Percentiles rank a stretch among this genome's conserved stretches.
These are phyloP conservation scores for Tolypocladium sp. DNA, from an alignment of 2,329 filamentous ascomycete genomes.

Conservation along the genomic window DNA sequence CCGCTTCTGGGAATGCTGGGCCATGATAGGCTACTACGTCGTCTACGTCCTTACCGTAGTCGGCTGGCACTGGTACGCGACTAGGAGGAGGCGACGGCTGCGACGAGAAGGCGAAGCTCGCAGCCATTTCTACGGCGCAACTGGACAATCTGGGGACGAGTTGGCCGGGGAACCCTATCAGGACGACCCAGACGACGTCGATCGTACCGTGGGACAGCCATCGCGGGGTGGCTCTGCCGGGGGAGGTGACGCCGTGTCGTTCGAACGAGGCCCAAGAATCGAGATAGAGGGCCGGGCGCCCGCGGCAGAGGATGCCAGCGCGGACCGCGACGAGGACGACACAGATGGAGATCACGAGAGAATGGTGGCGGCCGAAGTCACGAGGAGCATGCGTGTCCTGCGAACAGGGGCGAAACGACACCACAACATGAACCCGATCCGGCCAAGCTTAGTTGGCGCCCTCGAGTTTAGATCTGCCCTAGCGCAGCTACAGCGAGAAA, in stretches of 20 bases:
- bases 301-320: slow-evolving; percentile 23
- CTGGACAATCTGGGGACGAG: slow-evolving; percentile 42
- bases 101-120: slow-evolving; percentile 64
- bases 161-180: slow-evolving; percentile 51
- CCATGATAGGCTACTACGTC: slow-evolving; percentile 85
- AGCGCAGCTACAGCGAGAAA: slow-evolving; percentile 74
- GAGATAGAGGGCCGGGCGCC: slow-evolving; percentile 31
- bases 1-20: slow-evolving; percentile 77
- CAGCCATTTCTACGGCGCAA: slow-evolving; percentile 58
- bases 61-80: slow-evolving; percentile 81
- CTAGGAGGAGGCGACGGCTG: slow-evolving; percentile 48
- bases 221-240: slow-evolving; percentile 6
- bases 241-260: slow-evolving; percentile 28
- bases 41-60: slow-evolving; percentile 88
- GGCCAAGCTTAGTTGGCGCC: slow-evolving; percentile 86
- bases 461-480: slow-evolving; percentile 89
- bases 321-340: slow-evolving; percentile 32
- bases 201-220: slow-evolving; percentile 9
- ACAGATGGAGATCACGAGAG: slow-evolving; percentile 47
- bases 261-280: slow-evolving; percentile 37
- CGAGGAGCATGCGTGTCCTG: slow-evolving; percentile 84
- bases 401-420: slow-evolving; percentile 58
- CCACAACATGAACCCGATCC: slow-evolving; percentile 64
- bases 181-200: slow-evolving; percentile 38
- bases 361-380: slow-evolving; percentile 71